Evolutionary conservation across 805 yeast species (phyloP).

Genomic region (Zygoascus bituminiphila): DNA sequence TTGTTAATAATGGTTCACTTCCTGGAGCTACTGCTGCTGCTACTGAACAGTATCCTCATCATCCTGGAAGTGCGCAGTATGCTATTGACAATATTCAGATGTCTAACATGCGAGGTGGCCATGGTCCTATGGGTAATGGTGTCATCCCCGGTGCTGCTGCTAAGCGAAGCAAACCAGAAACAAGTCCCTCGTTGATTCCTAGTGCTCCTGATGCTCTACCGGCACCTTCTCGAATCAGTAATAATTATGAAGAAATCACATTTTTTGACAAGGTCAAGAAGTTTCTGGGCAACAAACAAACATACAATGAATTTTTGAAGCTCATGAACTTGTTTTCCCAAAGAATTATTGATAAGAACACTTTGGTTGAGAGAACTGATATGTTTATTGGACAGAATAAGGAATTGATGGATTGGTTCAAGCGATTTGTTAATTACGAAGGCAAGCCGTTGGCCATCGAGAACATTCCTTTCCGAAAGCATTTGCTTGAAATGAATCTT

Average conservation of each 20-base stretch:
- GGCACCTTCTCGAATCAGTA: slow-evolving; percentile 42
- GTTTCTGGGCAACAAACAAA: slow-evolving; percentile 77
- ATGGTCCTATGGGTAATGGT: slow-evolving; percentile 7
- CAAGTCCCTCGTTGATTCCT: slow-evolving; percentile 67
- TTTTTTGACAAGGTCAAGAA: slow-evolving; percentile 91
- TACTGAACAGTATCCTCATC: slow-evolving; percentile 11
- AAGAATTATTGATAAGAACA: slow-evolving; percentile 75
- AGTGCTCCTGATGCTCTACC: slow-evolving; percentile 75
- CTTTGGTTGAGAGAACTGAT: slow-evolving; percentile 76
- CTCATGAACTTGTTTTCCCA: slow-evolving; percentile 80
- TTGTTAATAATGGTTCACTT: not conserved
- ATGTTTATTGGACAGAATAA: slow-evolving; percentile 74
- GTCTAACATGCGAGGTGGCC: slow-evolving; percentile 18
- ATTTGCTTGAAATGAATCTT: slow-evolving; percentile 76
- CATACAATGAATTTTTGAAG: slow-evolving; percentile 88
- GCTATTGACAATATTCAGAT: slow-evolving; percentile 12
- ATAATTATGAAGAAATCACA: slow-evolving; percentile 73
- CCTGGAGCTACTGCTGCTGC: slow-evolving; percentile 1
- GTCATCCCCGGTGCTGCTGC: slow-evolving; percentile 2
- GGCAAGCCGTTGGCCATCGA: slow-evolving; percentile 83
- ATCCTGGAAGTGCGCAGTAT: slow-evolving; percentile 3
- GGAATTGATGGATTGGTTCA: slow-evolving; percentile 86
- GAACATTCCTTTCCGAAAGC: slow-evolving; percentile 79
- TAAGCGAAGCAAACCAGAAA: slow-evolving; percentile 6
- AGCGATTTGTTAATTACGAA: slow-evolving; percentile 80